phyloP scores from a whole-genome alignment of 1,139 yeast genomes.

The Casaregolazyma suthepensis region DNA sequence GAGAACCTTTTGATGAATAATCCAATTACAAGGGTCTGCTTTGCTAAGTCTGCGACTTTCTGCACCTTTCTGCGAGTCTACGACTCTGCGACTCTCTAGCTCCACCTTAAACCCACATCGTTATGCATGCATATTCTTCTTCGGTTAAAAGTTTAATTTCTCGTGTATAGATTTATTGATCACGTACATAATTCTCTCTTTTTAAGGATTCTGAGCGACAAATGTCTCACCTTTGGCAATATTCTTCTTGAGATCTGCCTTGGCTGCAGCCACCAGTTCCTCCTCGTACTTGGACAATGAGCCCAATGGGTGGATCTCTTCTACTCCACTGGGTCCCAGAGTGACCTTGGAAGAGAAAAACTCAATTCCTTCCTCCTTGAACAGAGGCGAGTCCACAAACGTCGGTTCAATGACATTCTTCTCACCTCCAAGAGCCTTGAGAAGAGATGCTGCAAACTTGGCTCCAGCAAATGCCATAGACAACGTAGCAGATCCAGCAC shows the following conservation, averaged over 20 bases:
- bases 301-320: constrained; percentile 44
- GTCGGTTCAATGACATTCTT: constrained; percentile 70
- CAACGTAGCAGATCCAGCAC: constrained; percentile 98
- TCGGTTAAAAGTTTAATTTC: not conserved
- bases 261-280: constrained; percentile 69
- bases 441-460: constrained; percentile 81
- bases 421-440: constrained; percentile 57
- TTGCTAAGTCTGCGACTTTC: no score
- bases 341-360: constrained; percentile 87
- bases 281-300: constrained; percentile 31
- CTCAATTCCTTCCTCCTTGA: constrained; percentile 39
- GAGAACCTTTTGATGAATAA: not conserved
- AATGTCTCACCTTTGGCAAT: constrained; percentile 66
- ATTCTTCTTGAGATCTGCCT: constrained; percentile 68
- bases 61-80: no score
- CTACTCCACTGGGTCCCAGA: constrained; percentile 80
- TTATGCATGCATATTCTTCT: not conserved
- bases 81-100: no score
- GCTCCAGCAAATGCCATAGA: constrained; percentile 99
- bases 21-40: not conserved
- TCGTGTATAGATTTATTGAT: not conserved
- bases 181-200: not conserved
- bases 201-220: constrained; percentile 19
- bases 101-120: not conserved
- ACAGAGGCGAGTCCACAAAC: constrained; percentile 35